Base-by-base conservation (phyloP, 106 monocot species). In the Allium cepa region DNA sequence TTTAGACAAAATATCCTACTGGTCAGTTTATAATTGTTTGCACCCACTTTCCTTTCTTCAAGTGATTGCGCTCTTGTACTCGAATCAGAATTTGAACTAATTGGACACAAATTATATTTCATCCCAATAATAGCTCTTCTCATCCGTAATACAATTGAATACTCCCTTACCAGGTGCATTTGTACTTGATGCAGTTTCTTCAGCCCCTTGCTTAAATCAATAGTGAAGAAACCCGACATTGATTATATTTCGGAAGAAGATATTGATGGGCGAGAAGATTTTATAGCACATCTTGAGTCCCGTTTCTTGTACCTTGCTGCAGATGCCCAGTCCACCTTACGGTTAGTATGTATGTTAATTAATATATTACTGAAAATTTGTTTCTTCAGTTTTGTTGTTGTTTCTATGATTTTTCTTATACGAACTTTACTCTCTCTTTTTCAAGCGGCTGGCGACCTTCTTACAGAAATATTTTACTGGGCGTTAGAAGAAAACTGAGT, bases 281-380 rank as follows among this genome's bases (percentile, higher is more conserved):
- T 93, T 65, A 99, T 99, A 64, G 72, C 68, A 46, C 84, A 85
- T 63, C 79, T 99, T 11, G 99, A 99, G 69, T 90, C 90, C 67
- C 82, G 93, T 48, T 99, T 99, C 65, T 76, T 99, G 73, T 99
- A 85, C 68, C 93, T 99, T 77, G 99, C 99, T 67, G 99, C 99
- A 64, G 99, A 99, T 87, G 92, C 93, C 12, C 86, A 84, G 62
- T 82, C 87, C 63, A 87, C 87, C 7, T 69, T 99, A 71, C 84
- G 97, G 97, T 97, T 50, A 61, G 73, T 68, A 65, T 65, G 17
- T 49, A 50, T 49, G 17, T 17, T 49, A 49, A 9, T 13, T 16
- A 59, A 1, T 59, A 0, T 9, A 9, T 22, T 13, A 17, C 17
- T 59, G 14, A 46, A 8, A 15, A 8, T 48, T 47, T 8, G 36